phyloP scores from a whole-genome alignment of 1,284 basidiomycete species.

The Agaricales sp. region DNA sequence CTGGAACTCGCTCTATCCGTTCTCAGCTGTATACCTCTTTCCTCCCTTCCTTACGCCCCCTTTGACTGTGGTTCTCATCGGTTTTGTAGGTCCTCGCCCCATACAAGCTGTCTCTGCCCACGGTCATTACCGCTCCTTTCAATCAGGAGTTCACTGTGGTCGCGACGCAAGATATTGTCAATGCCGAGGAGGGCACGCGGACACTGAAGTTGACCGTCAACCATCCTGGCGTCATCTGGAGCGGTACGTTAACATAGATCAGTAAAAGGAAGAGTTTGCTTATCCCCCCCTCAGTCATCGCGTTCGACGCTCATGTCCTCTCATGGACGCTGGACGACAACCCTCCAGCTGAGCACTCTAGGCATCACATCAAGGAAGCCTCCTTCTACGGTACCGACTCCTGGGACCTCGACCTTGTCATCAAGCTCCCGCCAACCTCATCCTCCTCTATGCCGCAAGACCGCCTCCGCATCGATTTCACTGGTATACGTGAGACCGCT shows the following conservation, averaged over 20 bases:
- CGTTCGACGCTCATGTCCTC: constrained; percentile 88
- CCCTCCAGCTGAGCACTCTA: constrained; percentile 61
- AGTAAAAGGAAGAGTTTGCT: constrained; percentile 1
- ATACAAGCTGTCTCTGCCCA: constrained; percentile 59
- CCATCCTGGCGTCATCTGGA: constrained; percentile 87
- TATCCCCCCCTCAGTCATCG: constrained; percentile 46
- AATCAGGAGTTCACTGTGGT: constrained; percentile 44
- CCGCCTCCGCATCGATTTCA: constrained; percentile 47
- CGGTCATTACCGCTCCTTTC: constrained; percentile 23
- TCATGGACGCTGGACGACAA: constrained; percentile 76
- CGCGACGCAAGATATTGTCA: constrained; percentile 50
- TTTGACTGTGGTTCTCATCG: constrained; percentile 10
- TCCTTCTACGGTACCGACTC: constrained; percentile 70
- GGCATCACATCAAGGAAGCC: constrained; percentile 89
- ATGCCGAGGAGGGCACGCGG: constrained; percentile 54
- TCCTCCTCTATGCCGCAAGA: constrained; percentile 14
- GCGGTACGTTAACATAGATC: constrained; percentile 36
- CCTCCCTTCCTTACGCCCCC: not conserved
- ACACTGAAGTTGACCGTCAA: constrained; percentile 62
- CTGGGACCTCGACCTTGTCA: constrained; percentile 64
- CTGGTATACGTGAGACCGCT: constrained; percentile 64
- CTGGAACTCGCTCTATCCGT: constrained; percentile 86
- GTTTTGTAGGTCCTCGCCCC: constrained; percentile 59
- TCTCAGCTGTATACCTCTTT: constrained; percentile 49
- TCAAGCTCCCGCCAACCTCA: constrained; percentile 36